Evolutionary conservation across 2,329 filamentous ascomycete species (phyloP).

Genomic region (Hypoxylon sp.): DNA sequence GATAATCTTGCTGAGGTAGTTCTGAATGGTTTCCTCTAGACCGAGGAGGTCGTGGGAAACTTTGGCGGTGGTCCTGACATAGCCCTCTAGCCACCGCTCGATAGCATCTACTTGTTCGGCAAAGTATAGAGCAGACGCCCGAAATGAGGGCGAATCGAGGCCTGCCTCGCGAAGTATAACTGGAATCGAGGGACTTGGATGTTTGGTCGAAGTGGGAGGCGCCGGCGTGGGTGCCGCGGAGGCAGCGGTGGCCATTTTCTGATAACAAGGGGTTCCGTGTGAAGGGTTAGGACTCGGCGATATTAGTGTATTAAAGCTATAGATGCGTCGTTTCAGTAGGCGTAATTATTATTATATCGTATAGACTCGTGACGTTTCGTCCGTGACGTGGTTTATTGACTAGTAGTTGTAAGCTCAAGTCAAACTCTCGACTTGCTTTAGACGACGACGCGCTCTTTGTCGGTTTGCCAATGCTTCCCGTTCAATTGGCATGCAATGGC

Average conservation of each 20-base stretch:
- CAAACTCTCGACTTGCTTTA: conserved; percentile 5
- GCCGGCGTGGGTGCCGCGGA: conserved; percentile 39
- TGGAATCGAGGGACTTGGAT: conserved; percentile 68
- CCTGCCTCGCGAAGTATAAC: conserved; percentile 94
- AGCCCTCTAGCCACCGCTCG: conserved; percentile 88
- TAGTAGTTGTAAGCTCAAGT: conserved; percentile 4
- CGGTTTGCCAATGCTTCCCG: conserved; percentile 13
- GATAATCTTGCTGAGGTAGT: conserved; percentile 81
- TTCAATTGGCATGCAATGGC: conserved; percentile 12
- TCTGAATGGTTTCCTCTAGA: conserved; percentile 84
- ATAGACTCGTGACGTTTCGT: neutral
- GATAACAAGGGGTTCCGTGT: conserved; percentile 11
- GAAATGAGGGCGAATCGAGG: conserved; percentile 96
- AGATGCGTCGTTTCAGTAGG: neutral
- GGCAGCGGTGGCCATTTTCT: conserved; percentile 49
- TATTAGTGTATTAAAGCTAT: conserved; percentile 39
- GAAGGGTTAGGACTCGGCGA: conserved; percentile 15
- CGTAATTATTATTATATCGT: conserved; percentile 24
- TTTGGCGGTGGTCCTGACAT: conserved; percentile 68
- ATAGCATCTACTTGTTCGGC: conserved; percentile 91
- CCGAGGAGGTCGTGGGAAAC: conserved; percentile 74
- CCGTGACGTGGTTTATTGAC: conserved; percentile 2
- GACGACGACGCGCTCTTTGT: conserved; percentile 26
- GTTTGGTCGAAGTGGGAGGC: conserved; percentile 40
- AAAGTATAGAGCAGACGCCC: conserved; percentile 88